phyloP scores from a whole-genome alignment of 1,139 yeast genomes.

The Casaregolazyma suthepensis region DNA sequence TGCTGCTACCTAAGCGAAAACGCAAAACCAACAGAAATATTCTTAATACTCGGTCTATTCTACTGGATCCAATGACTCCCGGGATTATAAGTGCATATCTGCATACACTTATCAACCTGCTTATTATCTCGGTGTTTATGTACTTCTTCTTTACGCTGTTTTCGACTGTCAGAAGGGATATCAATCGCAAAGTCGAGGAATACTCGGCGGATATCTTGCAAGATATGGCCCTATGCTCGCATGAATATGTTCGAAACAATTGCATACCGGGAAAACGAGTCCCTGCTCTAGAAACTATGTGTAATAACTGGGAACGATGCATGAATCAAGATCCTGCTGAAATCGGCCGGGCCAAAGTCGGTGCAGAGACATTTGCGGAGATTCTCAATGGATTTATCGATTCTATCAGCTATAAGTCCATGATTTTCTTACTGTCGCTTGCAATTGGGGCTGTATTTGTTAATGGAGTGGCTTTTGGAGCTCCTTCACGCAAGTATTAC shows the following conservation, averaged over 20 bases:
- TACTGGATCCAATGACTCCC: slow-evolving; percentile 53
- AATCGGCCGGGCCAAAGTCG: slow-evolving; percentile 68
- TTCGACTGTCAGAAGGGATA: slow-evolving; percentile 61
- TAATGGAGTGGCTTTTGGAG: slow-evolving; percentile 17
- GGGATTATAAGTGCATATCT: slow-evolving; percentile 63
- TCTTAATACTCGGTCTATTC: slow-evolving; percentile 11
- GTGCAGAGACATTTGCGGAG: slow-evolving; percentile 80
- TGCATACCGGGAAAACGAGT: slow-evolving; percentile 50
- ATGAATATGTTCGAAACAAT: slow-evolving; percentile 64
- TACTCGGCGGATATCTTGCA: slow-evolving; percentile 54
- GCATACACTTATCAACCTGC: slow-evolving; percentile 61
- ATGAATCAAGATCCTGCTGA: slow-evolving; percentile 79
- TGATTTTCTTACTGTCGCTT: slow-evolving; percentile 41
- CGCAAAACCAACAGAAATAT: background rate
- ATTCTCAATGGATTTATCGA: slow-evolving; percentile 70
- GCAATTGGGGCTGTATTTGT: slow-evolving; percentile 31
- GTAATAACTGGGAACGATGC: slow-evolving; percentile 74
- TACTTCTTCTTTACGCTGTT: slow-evolving; percentile 52
- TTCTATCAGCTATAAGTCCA: slow-evolving; percentile 71
- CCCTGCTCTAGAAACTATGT: slow-evolving; percentile 70
- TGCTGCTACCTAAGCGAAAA: background rate
- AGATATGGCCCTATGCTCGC: slow-evolving; percentile 65
- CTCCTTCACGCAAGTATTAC: slow-evolving; percentile 3
- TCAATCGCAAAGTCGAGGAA: slow-evolving; percentile 59
- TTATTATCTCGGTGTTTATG: slow-evolving; percentile 50